phyloP scores from a whole-genome alignment of 805 yeast genomes.

The Candida vaughaniae region DNA sequence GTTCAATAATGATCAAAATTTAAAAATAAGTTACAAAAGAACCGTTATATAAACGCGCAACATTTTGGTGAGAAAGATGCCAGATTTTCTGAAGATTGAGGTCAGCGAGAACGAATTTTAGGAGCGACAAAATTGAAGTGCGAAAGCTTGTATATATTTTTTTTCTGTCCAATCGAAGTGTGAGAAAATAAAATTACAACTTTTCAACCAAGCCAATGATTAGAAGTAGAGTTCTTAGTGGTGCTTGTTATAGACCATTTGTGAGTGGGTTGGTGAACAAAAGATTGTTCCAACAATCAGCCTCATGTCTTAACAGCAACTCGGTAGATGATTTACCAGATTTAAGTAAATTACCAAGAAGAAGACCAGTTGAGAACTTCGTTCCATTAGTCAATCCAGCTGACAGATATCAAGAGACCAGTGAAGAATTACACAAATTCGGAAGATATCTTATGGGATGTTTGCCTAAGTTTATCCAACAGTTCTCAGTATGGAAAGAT shows the following conservation, averaged over 20 bases:
- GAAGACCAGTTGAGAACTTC: conserved; percentile 27
- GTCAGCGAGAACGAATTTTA: too few relatives aligned
- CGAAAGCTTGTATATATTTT: too few relatives aligned
- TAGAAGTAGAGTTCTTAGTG: conserved; percentile 2
- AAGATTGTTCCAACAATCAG: conserved; percentile 5
- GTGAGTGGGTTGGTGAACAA: conserved; percentile 2
- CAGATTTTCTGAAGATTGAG: too few relatives aligned
- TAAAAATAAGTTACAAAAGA: too few relatives aligned
- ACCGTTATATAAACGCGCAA: too few relatives aligned
- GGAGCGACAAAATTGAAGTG: too few relatives aligned
- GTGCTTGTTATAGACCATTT: neutral
- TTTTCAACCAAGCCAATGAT: neutral
- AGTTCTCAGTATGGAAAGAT: conserved; percentile 88
- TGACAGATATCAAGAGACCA: conserved; percentile 64
- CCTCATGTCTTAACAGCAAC: neutral
- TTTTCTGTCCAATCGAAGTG: conserved; percentile 9
- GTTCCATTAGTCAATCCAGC: conserved; percentile 72
- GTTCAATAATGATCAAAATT: too few relatives aligned
- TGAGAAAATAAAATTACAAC: conserved; percentile 10
- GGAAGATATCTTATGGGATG: conserved; percentile 77
- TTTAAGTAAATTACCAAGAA: conserved; percentile 39
- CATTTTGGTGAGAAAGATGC: too few relatives aligned
- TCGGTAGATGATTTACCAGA: conserved; percentile 29
- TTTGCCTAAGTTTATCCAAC: conserved; percentile 79
- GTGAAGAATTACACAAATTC: conserved; percentile 74